These are phyloP conservation scores for Luffa acutangula DNA, from an alignment of 306 rosid genomes.

Conservation along the genomic window DNA sequence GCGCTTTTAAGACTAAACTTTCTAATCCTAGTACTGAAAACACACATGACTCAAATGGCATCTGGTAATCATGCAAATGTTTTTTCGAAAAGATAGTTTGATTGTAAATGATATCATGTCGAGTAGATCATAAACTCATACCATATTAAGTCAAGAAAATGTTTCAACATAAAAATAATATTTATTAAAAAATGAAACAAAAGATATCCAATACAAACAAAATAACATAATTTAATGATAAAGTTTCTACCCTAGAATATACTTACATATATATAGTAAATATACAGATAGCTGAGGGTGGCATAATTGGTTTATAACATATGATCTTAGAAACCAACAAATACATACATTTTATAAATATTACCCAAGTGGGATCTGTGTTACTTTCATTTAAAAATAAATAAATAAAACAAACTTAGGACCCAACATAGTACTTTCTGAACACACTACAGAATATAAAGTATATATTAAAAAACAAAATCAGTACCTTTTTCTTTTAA, in stretches of 20 bases:
- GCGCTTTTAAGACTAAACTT: background rate
- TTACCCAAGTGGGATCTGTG: background rate
- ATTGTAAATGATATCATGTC: too few relatives aligned
- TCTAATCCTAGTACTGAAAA: background rate
- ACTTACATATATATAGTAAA: background rate
- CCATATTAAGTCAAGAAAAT: too few relatives aligned
- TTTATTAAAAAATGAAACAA: background rate
- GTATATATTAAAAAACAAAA: background rate
- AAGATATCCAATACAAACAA: background rate
- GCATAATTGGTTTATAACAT: background rate
- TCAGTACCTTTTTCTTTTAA: background rate
- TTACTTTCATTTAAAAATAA: background rate
- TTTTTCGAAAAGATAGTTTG: background rate
- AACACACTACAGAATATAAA: background rate
- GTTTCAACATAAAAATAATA: too few relatives aligned
- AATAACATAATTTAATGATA: background rate
- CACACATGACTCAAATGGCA: background rate
- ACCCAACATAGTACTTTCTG: background rate
- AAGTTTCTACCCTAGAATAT: background rate
- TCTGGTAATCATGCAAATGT: background rate
- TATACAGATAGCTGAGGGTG: background rate
- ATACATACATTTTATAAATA: background rate
- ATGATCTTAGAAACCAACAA: background rate
- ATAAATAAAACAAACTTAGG: background rate
- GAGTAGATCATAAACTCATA: background rate